Base-by-base conservation (phyloP, 139 green algal genomes). In the Closterium sp. region DNA sequence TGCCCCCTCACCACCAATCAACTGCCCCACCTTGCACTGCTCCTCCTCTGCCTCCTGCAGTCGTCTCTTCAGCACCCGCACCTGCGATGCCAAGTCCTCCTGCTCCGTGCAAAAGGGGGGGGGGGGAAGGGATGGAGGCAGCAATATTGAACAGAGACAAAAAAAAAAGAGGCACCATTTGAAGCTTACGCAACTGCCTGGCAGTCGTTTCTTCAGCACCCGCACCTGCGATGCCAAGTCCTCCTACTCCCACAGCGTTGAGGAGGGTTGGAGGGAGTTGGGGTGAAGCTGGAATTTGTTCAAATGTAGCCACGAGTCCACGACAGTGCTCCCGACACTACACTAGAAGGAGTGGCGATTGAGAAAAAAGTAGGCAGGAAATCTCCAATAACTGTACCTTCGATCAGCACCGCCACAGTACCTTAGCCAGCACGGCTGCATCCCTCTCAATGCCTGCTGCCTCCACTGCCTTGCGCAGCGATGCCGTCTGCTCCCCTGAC, bases 31-130 rank as follows among this genome's bases (percentile, higher is more conserved):
- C 83, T 86, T 86, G 83, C 9, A 86, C 25, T 86, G 83, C 28
- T 86, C 83, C 83, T 86, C 83, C 83, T 86, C 83, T 33, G 83
- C 83, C 83, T 86, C 83, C 30, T 86, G 83, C n/a, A 86, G 83
- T 33, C 83, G 83, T 33, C 30, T 86, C 83, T 33, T 86, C 83
- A 86, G 30, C 83, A 86, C 83, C 83, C 83, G 83, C 83, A 86
- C 83, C 83, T 86, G 83, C 83, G 83, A 86, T 33, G 83, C 83
- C 4, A 86, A 23, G 30, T 86, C 83, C 83, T 86, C 83, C 83
- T 86, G 83, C 83, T 76, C 55, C 55, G 25, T 6, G 25, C 4
- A 76, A 12, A 66, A 66, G 55, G 12, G 55, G 55, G 25, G 25
- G 25, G 12, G 12, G 55, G 12, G 55, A 28, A 19, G 4, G 55